These are phyloP conservation scores for Sanguinoderma infundibulare DNA, from an alignment of 1,284 basidiomycete species.

Conservation along the genomic window DNA sequence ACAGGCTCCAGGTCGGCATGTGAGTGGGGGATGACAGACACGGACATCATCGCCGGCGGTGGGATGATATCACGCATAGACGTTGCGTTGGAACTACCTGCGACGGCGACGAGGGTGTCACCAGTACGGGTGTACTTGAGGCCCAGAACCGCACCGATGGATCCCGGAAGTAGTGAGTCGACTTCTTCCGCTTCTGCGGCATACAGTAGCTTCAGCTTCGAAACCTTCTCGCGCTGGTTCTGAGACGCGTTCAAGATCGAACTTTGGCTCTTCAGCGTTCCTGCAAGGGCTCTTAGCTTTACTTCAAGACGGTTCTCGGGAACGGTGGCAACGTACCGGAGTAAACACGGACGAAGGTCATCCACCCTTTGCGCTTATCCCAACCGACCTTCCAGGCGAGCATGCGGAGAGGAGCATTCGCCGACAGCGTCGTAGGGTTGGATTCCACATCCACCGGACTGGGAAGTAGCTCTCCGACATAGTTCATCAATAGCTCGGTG, in stretches of 20 bases:
- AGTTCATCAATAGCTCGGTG: conserved; percentile 82
- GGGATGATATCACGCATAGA: conserved; percentile 71
- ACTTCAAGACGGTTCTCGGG: neutral
- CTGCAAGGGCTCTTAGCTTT: conserved; percentile 40
- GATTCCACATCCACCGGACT: conserved; percentile 72
- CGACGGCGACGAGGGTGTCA: conserved; percentile 75
- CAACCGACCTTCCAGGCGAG: conserved; percentile 91
- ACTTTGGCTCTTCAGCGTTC: conserved; percentile 69
- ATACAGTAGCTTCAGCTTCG: conserved; percentile 82
- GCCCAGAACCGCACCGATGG: conserved; percentile 86
- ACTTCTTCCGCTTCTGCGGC: conserved; percentile 83
- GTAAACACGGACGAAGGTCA: conserved; percentile 90
- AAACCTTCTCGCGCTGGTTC: conserved; percentile 73
- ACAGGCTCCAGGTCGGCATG: conserved; percentile 81
- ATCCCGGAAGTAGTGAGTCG: conserved; percentile 80
- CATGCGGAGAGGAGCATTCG: conserved; percentile 58
- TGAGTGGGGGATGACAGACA: conserved; percentile 81
- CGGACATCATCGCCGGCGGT: conserved; percentile 79
- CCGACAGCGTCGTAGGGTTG: conserved; percentile 35
- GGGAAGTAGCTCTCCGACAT: conserved; percentile 80
- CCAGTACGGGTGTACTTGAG: conserved; percentile 85
- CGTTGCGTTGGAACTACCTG: conserved; percentile 40
- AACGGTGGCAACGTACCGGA: conserved; percentile 57
- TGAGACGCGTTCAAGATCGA: conserved; percentile 71
- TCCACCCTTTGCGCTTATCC: conserved; percentile 86